Conservation (phyloP, 116 monocot genomes). For the Papilionanthe hybrid region DNA sequence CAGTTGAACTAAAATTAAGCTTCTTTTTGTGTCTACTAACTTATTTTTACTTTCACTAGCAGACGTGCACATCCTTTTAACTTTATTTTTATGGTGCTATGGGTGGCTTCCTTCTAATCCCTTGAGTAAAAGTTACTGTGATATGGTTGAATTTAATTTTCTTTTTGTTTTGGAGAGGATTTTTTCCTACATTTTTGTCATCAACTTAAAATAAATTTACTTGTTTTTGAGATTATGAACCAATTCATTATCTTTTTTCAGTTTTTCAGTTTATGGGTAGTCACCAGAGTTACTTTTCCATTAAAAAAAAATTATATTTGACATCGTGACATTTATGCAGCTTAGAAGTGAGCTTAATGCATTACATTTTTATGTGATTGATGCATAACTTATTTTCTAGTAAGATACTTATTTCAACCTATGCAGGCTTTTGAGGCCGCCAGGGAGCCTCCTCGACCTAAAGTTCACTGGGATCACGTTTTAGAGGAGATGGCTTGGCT, state of each 20-base stretch:
- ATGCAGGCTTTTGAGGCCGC: constrained; percentile 70
- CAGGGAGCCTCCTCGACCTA: constrained; percentile 79
- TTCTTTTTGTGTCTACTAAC: neutral
- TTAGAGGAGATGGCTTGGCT: constrained; percentile 96
- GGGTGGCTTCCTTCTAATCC: neutral
- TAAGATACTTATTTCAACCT: neutral
- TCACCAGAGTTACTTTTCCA: neutral
- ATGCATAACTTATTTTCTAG: neutral
- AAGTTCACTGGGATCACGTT: constrained; percentile 96
- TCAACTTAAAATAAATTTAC: neutral
- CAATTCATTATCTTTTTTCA: neutral
- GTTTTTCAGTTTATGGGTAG: neutral
- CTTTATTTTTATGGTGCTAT: neutral
- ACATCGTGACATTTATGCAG: neutral
- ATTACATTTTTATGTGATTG: neutral
- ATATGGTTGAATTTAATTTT: neutral
- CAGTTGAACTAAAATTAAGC: neutral
- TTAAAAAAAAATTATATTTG: neutral
- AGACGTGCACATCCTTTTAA: no score
- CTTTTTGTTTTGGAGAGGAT: neutral
- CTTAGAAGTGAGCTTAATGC: neutral
- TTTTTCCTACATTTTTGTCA: neutral
- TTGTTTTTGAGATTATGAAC: neutral
- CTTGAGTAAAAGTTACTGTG: neutral
- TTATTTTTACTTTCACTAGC: neutral